phyloP scores from a whole-genome alignment of 345 rosid genomes.

The Populus alba region DNA sequence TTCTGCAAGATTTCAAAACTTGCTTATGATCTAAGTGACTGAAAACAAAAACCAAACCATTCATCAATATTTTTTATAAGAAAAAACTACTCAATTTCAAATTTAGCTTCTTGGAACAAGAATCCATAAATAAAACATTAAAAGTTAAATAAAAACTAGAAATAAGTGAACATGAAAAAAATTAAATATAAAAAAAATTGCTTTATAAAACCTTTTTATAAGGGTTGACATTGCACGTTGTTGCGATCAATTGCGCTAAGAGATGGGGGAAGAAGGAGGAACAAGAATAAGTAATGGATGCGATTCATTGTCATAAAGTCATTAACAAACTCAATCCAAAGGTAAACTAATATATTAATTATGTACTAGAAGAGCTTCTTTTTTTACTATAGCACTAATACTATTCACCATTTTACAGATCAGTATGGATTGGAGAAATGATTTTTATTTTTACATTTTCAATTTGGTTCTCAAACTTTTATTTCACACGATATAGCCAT shows the following conservation, averaged over 20 bases:
- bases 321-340: not conserved
- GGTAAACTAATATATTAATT: not conserved
- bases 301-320: not conserved
- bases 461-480: too few relatives aligned
- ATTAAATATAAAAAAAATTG: too few relatives aligned
- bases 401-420: too few relatives aligned
- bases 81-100: not conserved
- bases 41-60: not conserved
- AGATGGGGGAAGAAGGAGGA: not conserved
- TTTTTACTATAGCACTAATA: too few relatives aligned
- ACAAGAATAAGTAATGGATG: not conserved
- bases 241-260: slow-evolving; percentile 6
- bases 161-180: too few relatives aligned
- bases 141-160: not conserved
- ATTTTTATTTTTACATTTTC: too few relatives aligned
- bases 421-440: too few relatives aligned
- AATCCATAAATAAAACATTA: not conserved
- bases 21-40: not conserved
- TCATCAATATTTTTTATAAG: not conserved
- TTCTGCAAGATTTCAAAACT: not conserved
- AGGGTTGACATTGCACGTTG: not conserved
- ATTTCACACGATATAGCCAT: too few relatives aligned
- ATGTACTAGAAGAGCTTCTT: too few relatives aligned
- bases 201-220: not conserved
- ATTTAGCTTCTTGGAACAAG: not conserved